Evolutionary conservation across 768 basidiomycete species (phyloP).

Genomic region (Agaricus bisporus): DNA sequence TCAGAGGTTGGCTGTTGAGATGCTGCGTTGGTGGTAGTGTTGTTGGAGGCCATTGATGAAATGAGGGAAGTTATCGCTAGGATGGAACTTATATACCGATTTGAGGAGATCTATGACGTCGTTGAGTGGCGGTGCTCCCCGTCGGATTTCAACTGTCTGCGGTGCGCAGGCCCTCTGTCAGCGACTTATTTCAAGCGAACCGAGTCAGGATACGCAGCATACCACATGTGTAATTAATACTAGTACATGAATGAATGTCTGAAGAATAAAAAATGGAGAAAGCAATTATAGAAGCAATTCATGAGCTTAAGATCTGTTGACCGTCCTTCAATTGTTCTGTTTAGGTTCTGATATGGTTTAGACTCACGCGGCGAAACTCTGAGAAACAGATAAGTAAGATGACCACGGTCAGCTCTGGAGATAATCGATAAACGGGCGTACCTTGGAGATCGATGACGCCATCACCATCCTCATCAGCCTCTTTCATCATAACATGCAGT

Average conservation of each 20-base stretch:
- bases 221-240: neutral
- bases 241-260: neutral
- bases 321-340: neutral
- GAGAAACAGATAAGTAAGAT: neutral
- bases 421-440: conserved; percentile 24
- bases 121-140: neutral
- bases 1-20: neutral
- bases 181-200: too few species aligned
- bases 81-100: conserved; percentile 1
- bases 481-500: conserved; percentile 87
- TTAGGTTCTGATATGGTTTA: neutral
- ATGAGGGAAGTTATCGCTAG: neutral
- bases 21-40: conserved; percentile 6
- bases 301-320: neutral
- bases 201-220: neutral
- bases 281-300: neutral
- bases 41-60: conserved; percentile 21
- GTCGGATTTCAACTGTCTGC: too few species aligned
- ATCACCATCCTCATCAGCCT: conserved; percentile 82
- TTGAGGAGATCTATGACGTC: conserved; percentile 2
- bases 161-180: too few species aligned
- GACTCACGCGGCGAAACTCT: conserved; percentile 11
- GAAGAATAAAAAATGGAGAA: neutral
- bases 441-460: conserved; percentile 79
- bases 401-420: neutral